A percentile compares a stretch with the other conserved stretches of the same genome.
phyloP scores from a whole-genome alignment of 2,329 filamentous ascomycete genomes.

The Fusarium beomiforme region DNA sequence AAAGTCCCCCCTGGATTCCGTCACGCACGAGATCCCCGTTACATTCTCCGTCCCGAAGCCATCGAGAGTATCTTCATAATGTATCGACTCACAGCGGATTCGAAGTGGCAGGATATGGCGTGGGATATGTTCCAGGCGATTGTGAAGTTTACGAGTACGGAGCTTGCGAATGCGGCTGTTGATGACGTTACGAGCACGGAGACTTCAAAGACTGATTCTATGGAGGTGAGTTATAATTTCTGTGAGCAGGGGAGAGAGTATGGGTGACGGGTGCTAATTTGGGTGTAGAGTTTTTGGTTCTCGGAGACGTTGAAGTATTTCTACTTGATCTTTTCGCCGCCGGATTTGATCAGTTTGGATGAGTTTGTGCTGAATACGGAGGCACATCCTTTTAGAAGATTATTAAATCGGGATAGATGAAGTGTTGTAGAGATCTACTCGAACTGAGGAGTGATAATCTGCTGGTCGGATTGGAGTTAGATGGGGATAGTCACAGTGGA shows the following conservation, averaged over 20 bases:
- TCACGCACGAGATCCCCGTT: conserved; percentile 60
- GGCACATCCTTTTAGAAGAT: conserved; percentile 54
- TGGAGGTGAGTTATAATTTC: conserved; percentile 65
- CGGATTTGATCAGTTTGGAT: conserved; percentile 72
- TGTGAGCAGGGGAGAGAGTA: too few species aligned
- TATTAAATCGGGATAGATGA: neutral
- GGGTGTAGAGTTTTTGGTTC: conserved; percentile 73
- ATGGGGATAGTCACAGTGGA: too few species aligned
- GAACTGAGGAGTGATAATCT: neutral
- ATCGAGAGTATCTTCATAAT: conserved; percentile 60
- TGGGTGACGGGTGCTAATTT: conserved; percentile 1
- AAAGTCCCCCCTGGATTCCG: conserved; percentile 68
- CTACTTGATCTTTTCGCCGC: conserved; percentile 75
- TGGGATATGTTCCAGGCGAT: conserved; percentile 64
- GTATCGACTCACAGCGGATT: conserved; percentile 60
- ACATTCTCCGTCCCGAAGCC: conserved; percentile 62
- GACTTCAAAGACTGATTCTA: conserved; percentile 62
- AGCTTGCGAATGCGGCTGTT: conserved; percentile 60
- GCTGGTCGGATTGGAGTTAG: neutral
- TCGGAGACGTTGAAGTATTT: conserved; percentile 82
- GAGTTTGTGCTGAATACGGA: conserved; percentile 71
- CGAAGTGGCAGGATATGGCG: conserved; percentile 59
- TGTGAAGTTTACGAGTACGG: conserved; percentile 56
- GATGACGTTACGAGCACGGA: conserved; percentile 51
- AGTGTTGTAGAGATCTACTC: too few species aligned